Percentiles rank a stretch among this genome's conserved stretches.
Evolutionary conservation across 2,329 filamentous ascomycete species (phyloP).

Genomic region (Sporothrix phasma): DNA sequence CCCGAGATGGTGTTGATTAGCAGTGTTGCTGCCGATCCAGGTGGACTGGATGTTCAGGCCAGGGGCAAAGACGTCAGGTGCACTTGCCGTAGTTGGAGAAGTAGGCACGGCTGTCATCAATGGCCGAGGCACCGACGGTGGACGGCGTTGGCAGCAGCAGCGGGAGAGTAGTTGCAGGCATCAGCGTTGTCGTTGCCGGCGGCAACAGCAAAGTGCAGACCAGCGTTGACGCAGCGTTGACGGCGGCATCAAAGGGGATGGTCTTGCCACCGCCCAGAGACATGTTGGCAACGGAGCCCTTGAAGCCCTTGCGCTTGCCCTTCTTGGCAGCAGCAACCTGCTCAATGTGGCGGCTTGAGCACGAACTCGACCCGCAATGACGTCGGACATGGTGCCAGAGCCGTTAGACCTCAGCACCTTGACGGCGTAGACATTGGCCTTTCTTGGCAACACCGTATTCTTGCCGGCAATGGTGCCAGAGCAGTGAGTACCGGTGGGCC

Average conservation of each 20-base stretch:
- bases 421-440: slow-evolving; percentile 91
- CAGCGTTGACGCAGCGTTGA: slow-evolving; percentile 89
- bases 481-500: slow-evolving; percentile 98
- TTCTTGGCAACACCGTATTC: slow-evolving; percentile 99
- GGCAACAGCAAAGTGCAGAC: slow-evolving; percentile 95
- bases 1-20: slow-evolving; percentile 98
- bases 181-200: slow-evolving; percentile 98
- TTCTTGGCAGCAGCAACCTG: slow-evolving; percentile 70
- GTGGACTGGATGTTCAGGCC: slow-evolving; percentile 95
- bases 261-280: slow-evolving; percentile 97
- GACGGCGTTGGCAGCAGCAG: slow-evolving; percentile 83
- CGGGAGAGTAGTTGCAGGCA: slow-evolving; percentile 98
- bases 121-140: slow-evolving; percentile 89
- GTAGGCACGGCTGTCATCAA: slow-evolving; percentile 93
- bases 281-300: slow-evolving; percentile 99
- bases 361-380: slow-evolving; percentile 96
- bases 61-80: slow-evolving; percentile 97
- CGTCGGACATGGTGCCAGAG: slow-evolving; percentile 96
- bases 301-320: slow-evolving; percentile 92
- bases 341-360: slow-evolving; percentile 67
- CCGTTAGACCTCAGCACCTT: slow-evolving; percentile 98
- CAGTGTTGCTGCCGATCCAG: slow-evolving; percentile 94
- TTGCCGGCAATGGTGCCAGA: slow-evolving; percentile 95
- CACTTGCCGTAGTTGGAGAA: slow-evolving; percentile 99
- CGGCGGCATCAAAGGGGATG: slow-evolving; percentile 75